Evolutionary conservation across 2,329 filamentous ascomycete species (phyloP), one percentile per base, ranked within the genome.

Genomic region (Colletotrichum liriopes): DNA sequence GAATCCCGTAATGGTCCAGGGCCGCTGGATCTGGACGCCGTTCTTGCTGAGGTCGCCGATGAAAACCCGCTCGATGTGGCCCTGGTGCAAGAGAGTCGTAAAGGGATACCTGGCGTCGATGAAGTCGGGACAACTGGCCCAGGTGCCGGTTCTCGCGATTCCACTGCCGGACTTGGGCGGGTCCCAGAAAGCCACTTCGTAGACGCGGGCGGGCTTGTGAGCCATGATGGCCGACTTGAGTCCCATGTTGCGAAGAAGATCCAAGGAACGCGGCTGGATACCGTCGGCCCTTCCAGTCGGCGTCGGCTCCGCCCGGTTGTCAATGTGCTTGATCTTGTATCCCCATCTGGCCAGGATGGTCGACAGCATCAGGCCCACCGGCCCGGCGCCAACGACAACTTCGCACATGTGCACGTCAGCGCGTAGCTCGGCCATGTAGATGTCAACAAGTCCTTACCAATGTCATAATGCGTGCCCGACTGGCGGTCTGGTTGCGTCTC

Each of bases 321-420:
- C 95, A 79, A 98, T 94, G 83, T 98, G 94, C 86, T 96, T 97
- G 82, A 98, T 94, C 81, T 91, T 94, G 87, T 98, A 98, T 26
- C 95, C 95, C 94, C 95, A 98, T 85, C 95, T 89, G 73, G 94
- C 93, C 73, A 98, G 89, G 80, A 93, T 96, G 39, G 95, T 95
- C 11, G 94, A 96, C 32, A 98, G 88, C 84, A 97, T 92, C 70
- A 98, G 89, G 67, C 95, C 95, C 51, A 95, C 94, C 5, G 95
- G 95, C 20, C 95, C 95, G 67, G 95, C 95, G 75, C 95, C 95
- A 67, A 98, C 88, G 76, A 98, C 95, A 76, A 98, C 94, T 90
- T 70, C 62, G 89, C 20, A 55, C 4, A 11, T 37, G n/a, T 26
- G 74, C 82, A 64, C 79, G 76, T 60, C 23, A 54, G n/a, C 11